phyloP scores from a whole-genome alignment of 1,284 basidiomycete genomes.

The Peniophora sp. region DNA sequence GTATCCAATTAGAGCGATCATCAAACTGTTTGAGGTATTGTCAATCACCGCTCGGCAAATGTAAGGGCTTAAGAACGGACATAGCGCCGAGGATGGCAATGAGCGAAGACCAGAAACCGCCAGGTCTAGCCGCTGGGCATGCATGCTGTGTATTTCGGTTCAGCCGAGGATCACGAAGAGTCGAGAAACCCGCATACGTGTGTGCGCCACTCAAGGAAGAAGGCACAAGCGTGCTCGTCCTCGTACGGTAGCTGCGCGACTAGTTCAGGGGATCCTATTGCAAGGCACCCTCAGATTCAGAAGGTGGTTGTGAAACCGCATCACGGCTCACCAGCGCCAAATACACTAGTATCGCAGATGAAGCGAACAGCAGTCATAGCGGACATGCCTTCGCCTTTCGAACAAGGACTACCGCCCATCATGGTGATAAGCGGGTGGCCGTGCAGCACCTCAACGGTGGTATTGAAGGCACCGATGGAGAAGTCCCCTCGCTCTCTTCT shows the following conservation, averaged over 20 bases:
- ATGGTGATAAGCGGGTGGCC: constrained; percentile 40
- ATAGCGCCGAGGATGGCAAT: constrained; percentile 43
- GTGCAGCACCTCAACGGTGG: constrained; percentile 44
- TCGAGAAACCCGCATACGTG: constrained; percentile 34
- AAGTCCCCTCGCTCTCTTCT: constrained; percentile 27
- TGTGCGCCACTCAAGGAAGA: constrained; percentile 67
- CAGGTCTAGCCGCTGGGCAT: constrained; percentile 50
- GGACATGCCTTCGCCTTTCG: constrained; percentile 34
- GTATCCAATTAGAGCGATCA: constrained; percentile 48
- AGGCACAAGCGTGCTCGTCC: constrained; percentile 59
- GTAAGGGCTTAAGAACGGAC: constrained; percentile 28
- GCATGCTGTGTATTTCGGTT: constrained; percentile 41
- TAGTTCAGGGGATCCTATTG: constrained; percentile 44
- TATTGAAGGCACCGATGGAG: constrained; percentile 48
- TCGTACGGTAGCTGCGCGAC: constrained; percentile 53
- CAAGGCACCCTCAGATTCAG: constrained; percentile 1
- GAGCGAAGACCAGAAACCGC: constrained; percentile 38
- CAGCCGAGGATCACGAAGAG: constrained; percentile 6
- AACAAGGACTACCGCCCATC: constrained; percentile 54
- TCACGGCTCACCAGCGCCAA: constrained; percentile 33
- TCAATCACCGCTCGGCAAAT: not conserved
- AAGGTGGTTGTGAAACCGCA: not conserved
- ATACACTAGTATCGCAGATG: constrained; percentile 51
- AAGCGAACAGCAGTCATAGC: constrained; percentile 61
- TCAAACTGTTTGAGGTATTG: constrained; percentile 28